These are phyloP conservation scores for Botrytis aclada DNA, from an alignment of 2,329 filamentous ascomycete genomes.

Conservation along the genomic window DNA sequence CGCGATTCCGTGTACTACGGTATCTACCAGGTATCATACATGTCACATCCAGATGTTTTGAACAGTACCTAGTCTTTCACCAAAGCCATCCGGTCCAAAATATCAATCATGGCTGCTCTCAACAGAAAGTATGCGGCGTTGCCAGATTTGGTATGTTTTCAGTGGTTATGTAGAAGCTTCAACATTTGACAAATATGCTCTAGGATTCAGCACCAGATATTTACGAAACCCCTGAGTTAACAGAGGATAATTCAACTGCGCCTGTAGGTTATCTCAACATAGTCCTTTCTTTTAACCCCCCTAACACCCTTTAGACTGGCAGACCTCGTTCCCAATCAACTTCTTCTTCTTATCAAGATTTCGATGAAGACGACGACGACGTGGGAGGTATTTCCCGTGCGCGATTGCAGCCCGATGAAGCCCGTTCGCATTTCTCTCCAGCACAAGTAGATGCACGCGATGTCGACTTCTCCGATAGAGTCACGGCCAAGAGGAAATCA, in stretches of 20 bases:
- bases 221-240: conserved; percentile 93
- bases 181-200: conserved; percentile 6
- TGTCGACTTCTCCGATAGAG: conserved; percentile 86
- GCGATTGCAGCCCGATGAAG: conserved; percentile 72
- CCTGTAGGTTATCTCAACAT: conserved; percentile 53
- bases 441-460: conserved; percentile 71
- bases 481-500: conserved; percentile 76
- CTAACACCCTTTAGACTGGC: conserved; percentile 31
- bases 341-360: conserved; percentile 55
- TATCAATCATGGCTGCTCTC: conserved; percentile 56
- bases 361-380: conserved; percentile 61
- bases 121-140: conserved; percentile 80
- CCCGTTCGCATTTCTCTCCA: conserved; percentile 75
- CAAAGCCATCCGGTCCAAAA: background rate
- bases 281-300: background rate
- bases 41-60: background rate
- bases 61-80: background rate
- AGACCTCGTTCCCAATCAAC: conserved; percentile 55
- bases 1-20: background rate
- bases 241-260: conserved; percentile 82
- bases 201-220: conserved; percentile 91
- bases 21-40: background rate
- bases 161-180: background rate
- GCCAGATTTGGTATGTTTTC: conserved; percentile 64
- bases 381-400: conserved; percentile 69